Conservation (phyloP, 257 asterid genomes). For the Datura wrightii region DNA sequence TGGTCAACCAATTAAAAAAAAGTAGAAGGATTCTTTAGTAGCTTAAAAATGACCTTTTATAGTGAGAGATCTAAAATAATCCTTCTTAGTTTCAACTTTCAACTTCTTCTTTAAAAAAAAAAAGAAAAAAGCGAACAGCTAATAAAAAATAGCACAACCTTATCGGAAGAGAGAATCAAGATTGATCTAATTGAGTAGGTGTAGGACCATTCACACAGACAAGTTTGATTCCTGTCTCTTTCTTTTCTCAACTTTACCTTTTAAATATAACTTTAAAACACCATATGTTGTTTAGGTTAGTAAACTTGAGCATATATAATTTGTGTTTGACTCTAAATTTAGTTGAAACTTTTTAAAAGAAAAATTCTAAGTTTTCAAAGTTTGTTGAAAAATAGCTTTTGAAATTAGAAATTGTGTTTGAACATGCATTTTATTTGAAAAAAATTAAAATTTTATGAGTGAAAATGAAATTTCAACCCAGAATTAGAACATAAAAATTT, state of each 20-base stretch:
- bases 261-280: too few relatives aligned
- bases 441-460: too few relatives aligned
- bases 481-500: too few relatives aligned
- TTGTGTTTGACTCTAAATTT: too few relatives aligned
- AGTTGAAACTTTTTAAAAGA: too few relatives aligned
- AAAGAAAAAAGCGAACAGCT: background rate
- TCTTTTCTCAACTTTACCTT: background rate
- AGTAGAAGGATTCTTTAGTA: background rate
- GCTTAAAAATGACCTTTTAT: background rate
- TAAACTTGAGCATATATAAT: too few relatives aligned
- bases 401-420: too few relatives aligned
- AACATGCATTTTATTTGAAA: too few relatives aligned
- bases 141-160: background rate
- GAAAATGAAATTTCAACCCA: too few relatives aligned
- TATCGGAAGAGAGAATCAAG: background rate
- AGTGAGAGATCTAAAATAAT: background rate
- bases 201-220: background rate
- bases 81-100: background rate
- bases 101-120: background rate
- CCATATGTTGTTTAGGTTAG: too few relatives aligned
- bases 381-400: too few relatives aligned
- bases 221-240: background rate
- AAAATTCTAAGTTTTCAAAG: too few relatives aligned
- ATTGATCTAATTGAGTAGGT: background rate
- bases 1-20: slow-evolving; percentile 19